These are phyloP conservation scores for Phytopythium litorale DNA, from an alignment of 352 stramenopile genomes.

Conservation along the genomic window DNA sequence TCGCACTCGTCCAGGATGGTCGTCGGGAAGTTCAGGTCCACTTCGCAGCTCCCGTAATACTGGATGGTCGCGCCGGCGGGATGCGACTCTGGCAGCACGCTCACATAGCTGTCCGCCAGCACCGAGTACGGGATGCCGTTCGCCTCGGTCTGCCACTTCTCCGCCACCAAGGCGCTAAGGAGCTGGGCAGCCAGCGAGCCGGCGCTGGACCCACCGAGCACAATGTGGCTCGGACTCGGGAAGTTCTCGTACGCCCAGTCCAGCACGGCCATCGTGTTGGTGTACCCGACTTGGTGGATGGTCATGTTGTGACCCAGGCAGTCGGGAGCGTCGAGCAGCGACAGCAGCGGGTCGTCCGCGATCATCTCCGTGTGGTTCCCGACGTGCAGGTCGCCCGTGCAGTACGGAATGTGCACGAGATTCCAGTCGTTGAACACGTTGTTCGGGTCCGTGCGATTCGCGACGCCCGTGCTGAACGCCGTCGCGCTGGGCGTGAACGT, in stretches of 20 bases:
- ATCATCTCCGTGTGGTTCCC: slow-evolving; percentile 15
- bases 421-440: slow-evolving; percentile 50
- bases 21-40: slow-evolving; percentile 19
- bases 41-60: slow-evolving; percentile 31
- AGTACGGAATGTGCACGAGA: slow-evolving; percentile 46
- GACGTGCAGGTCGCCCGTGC: slow-evolving; percentile 44
- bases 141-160: slow-evolving; percentile 28
- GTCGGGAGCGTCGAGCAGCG: slow-evolving; percentile 14
- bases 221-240: slow-evolving; percentile 20
- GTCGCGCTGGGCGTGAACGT: slow-evolving; percentile 28
- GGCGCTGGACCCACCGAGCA: slow-evolving; percentile 26
- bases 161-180: slow-evolving; percentile 11
- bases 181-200: slow-evolving; percentile 26
- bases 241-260: slow-evolving; percentile 36
- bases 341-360: slow-evolving; percentile 10
- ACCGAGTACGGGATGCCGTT: slow-evolving; percentile 33
- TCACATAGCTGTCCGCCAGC: slow-evolving; percentile 42
- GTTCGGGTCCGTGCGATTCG: slow-evolving; percentile 30
- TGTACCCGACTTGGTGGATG: slow-evolving; percentile 28
- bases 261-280: slow-evolving; percentile 28
- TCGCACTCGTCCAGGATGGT: slow-evolving; percentile 16
- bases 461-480: slow-evolving; percentile 23
- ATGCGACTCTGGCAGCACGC: slow-evolving; percentile 25
- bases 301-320: slow-evolving; percentile 22
- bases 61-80: slow-evolving; percentile 21